These are phyloP conservation scores for Amylostereum chailletii DNA, from an alignment of 1,284 basidiomycete species.

Conservation along the genomic window DNA sequence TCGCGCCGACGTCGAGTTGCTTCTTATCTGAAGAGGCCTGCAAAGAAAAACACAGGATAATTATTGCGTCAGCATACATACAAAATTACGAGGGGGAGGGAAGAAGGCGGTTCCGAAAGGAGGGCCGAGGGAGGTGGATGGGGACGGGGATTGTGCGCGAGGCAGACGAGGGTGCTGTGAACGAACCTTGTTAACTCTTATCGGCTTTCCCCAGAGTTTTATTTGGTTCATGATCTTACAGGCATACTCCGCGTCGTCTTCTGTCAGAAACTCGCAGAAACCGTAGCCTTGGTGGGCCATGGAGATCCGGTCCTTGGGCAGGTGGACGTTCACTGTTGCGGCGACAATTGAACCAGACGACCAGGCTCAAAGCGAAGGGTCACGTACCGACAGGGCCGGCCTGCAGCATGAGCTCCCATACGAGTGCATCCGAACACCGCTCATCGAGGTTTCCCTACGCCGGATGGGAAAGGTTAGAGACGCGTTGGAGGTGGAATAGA, in stretches of 20 bases:
- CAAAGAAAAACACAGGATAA: not conserved
- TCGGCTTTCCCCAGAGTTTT: slow-evolving; percentile 97
- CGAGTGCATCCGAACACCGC: slow-evolving; percentile 84
- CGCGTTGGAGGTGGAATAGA: not conserved
- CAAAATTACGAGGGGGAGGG: slow-evolving; percentile 2
- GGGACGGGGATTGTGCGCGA: not conserved
- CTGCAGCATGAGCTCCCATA: slow-evolving; percentile 99
- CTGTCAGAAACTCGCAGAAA: slow-evolving; percentile 97
- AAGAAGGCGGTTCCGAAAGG: not conserved
- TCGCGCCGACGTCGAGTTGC: slow-evolving; percentile 95
- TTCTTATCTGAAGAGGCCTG: slow-evolving; percentile 95
- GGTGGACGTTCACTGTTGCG: slow-evolving; percentile 83
- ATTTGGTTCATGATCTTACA: slow-evolving; percentile 99
- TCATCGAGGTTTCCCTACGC: slow-evolving; percentile 95
- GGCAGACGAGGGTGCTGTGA: slow-evolving; percentile 1
- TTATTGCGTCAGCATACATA: slow-evolving; percentile 3
- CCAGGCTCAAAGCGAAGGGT: not conserved
- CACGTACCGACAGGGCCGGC: slow-evolving; percentile 86
- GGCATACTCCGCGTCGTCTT: slow-evolving; percentile 98
- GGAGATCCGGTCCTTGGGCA: slow-evolving; percentile 99
- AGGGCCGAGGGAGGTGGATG: not conserved
- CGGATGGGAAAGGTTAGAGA: not conserved
- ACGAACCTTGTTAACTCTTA: slow-evolving; percentile 93
- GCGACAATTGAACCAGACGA: not conserved
- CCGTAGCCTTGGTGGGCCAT: slow-evolving; percentile 98